Base-by-base conservation (phyloP, 371 early-diverging fungal genomes). In the Chytridiales sp. region DNA sequence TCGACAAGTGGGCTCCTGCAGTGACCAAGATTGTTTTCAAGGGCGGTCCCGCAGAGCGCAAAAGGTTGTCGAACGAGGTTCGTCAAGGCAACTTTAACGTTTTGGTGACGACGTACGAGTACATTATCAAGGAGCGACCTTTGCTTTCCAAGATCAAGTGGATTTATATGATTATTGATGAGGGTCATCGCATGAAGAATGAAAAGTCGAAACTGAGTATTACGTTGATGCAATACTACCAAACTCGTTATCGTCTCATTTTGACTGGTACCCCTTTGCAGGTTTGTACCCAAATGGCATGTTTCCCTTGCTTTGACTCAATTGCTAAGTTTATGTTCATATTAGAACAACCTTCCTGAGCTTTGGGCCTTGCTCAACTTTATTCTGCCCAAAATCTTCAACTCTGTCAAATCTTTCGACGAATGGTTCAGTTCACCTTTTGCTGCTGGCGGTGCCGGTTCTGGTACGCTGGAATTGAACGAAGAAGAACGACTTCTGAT, bases 141-240 rank as follows among this genome's bases (percentile, higher is more conserved):
- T 1, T 87, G 13, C 76, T 99, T 29, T 77, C 82, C 60, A 89
- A 90, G 69, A 83, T 95, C 68, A 89, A 92, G 66, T 99, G 95
- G 95, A 77, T 91, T 24, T 89, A 97, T 70, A 86, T 92, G 76
- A 94, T 99, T 62, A 91, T 99, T 63, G 99, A 99, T 72, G 99
- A 99, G 77, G 99, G 98, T 30, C 99, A 99, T 70, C 90, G 99
- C 68, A 89, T 99, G 87, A 99, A 99, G 79, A 99, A 98, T 69
- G 76, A 87, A 47, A 81, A 92, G 40, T 91, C 93, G 15, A 95
- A 94, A 69, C 81, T 97, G 47, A 86, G 93, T 17, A 64, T 73
- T 17, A 90, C 89, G 22, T 73, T 99, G 56, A 88, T 89, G 43
- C 88, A 89, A 62, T 85, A 83, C 70, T 94, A 98, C 70, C 11